Evolutionary conservation across 2,329 filamentous ascomycete species (phyloP), one percentile per base, ranked within the genome.

Genomic region (Aspergillus arachidicola): DNA sequence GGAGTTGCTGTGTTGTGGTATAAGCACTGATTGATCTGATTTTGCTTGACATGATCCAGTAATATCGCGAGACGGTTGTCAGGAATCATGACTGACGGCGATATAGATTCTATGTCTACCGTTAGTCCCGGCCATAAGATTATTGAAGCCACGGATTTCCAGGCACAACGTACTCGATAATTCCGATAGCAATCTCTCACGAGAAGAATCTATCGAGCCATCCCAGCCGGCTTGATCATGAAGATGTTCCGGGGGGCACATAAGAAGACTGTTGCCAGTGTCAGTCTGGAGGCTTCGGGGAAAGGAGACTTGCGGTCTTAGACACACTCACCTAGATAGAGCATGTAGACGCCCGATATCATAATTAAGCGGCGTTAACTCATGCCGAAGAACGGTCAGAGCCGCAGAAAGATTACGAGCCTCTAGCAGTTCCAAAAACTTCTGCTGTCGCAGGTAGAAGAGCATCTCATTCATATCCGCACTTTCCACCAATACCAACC

Each of bases 71-170:
- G 83, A 7, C 95, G 89, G 76, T 95, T 92, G 73, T 97, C 92
- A 1, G 95, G 95, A 60, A 99, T 91, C 94, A 99, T 98, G 51
- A 97, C 92, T 4, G 93, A 95, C 0, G 95, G 94, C 1, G 95
- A 97, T 76, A 99, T 96, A 61, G 88, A 97, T 82, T 86, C 91
- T 94, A 69, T 21, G 64, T 21, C 64, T 21, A 9, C 21, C 9
- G 63, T 76, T 63, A 71, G 64, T 36, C 80, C 59, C 76, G 11
- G 26, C 48, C 16, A 28, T 19, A 26, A 19, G 7, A 46, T 14
- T 23, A 21, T 19, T 32, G 19, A 7, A 6, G 19, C 4, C 12
- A 21, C 12, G 12, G 12, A 41, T 16, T 19, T 10, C 14, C 19
- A 14, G 26, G 14, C 30, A 19, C 10, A 32, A 79, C 87, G 79